phyloP scores from a whole-genome alignment of 2,329 filamentous ascomycete genomes.

The Sclerotinia sclerotiorum region DNA sequence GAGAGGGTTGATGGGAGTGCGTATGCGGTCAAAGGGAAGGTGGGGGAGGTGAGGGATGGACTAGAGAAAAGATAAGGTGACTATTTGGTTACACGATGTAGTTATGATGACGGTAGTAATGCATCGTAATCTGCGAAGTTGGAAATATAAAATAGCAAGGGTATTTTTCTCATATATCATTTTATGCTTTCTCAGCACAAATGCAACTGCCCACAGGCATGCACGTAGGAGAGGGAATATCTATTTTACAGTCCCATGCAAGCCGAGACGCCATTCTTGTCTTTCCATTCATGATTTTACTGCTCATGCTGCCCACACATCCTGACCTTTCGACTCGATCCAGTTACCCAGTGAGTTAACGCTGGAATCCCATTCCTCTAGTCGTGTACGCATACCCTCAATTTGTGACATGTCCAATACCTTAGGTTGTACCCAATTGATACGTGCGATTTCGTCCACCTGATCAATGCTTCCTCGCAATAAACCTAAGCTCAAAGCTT shows the following conservation, averaged over 20 bases:
- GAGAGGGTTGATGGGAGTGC: neutral
- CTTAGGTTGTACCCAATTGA: slow-evolving; percentile 99
- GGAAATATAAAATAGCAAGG: neutral
- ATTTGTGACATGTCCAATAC: slow-evolving; percentile 96
- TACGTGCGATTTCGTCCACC: slow-evolving; percentile 88
- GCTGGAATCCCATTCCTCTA: slow-evolving; percentile 93
- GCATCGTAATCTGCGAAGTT: neutral
- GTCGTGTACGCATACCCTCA: slow-evolving; percentile 79
- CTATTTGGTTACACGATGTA: neutral
- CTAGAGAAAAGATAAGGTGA: neutral
- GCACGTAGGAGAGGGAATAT: slow-evolving; percentile 26
- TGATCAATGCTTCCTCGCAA: slow-evolving; percentile 93
- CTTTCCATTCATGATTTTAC: slow-evolving; percentile 17
- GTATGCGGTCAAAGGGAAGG: neutral
- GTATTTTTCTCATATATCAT: slow-evolving; percentile 20
- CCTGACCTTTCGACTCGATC: slow-evolving; percentile 91
- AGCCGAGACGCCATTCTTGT: slow-evolving; percentile 33
- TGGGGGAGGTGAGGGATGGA: neutral
- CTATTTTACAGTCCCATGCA: slow-evolving; percentile 38
- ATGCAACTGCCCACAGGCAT: neutral
- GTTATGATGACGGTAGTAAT: neutral
- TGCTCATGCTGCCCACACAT: slow-evolving; percentile 84
- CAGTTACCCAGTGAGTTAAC: slow-evolving; percentile 96
- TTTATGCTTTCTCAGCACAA: slow-evolving; percentile 17
- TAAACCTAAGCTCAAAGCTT: slow-evolving; percentile 90